Evolutionary conservation across 805 yeast genomes (phyloP).

Genomic region (Trichomonascus vanleenenianus): DNA sequence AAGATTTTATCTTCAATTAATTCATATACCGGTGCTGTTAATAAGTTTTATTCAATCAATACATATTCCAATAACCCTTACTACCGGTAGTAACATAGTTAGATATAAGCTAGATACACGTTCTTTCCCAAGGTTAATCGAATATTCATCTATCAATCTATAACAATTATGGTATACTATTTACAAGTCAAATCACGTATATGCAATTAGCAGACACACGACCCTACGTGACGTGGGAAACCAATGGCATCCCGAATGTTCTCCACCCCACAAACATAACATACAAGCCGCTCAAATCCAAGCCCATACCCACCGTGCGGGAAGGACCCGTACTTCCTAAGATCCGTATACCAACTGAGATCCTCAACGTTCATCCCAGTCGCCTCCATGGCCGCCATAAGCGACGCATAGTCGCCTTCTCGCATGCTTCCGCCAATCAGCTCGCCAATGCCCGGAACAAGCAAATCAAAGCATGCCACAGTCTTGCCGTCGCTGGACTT

Average conservation of each 20-base stretch:
- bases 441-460: constrained; percentile 90
- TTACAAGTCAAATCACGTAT: background rate
- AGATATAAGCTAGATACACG: too few species aligned
- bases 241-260: constrained; percentile 84
- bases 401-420: constrained; percentile 50
- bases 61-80: too few species aligned
- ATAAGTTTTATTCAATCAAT: too few species aligned
- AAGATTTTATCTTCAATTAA: too few species aligned
- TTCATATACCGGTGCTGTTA: too few species aligned
- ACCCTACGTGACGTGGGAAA: constrained; percentile 67
- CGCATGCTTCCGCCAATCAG: constrained; percentile 91
- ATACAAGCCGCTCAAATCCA: constrained; percentile 82
- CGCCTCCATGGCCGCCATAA: constrained; percentile 42
- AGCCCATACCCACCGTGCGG: constrained; percentile 98
- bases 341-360: constrained; percentile 72
- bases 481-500: constrained; percentile 34
- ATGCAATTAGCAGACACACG: constrained; percentile 36
- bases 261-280: constrained; percentile 63
- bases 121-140: too few species aligned
- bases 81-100: too few species aligned
- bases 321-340: constrained; percentile 68
- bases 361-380: constrained; percentile 48
- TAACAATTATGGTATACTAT: too few species aligned
- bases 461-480: constrained; percentile 83
- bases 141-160: too few species aligned